Percentiles rank a stretch among this genome's conserved stretches.
These are phyloP conservation scores for Beauveria sp. DNA, from an alignment of 2,329 filamentous ascomycete species.

Conservation along the genomic window DNA sequence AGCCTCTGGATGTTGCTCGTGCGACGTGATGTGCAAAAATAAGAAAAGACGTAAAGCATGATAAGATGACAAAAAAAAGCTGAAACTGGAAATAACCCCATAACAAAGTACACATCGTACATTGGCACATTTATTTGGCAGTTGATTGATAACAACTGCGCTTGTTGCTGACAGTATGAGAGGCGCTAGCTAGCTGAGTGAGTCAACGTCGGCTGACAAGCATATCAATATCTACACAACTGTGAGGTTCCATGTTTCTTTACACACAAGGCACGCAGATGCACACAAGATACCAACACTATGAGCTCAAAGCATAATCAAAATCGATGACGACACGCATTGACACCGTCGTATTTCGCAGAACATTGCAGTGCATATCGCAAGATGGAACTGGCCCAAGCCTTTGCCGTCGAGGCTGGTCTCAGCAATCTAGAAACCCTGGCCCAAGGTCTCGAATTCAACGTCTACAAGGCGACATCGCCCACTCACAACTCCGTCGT, in stretches of 20 bases:
- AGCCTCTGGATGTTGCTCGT: conserved; percentile 28
- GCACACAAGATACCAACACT: neutral
- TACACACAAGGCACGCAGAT: neutral
- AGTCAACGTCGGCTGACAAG: neutral
- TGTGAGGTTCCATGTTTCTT: too few species aligned
- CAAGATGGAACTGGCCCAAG: conserved; percentile 8
- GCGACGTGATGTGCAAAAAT: conserved; percentile 12
- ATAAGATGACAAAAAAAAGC: neutral
- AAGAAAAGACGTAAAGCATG: neutral
- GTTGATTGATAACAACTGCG: neutral
- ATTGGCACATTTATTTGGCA: neutral
- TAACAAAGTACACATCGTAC: neutral
- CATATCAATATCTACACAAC: neutral
- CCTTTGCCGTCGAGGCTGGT: conserved; percentile 8
- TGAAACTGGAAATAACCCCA: neutral
- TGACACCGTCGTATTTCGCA: neutral
- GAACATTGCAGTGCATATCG: neutral
- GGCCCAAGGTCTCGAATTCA: conserved; percentile 14
- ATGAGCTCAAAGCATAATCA: too few species aligned
- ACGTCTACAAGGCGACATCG: conserved; percentile 12
- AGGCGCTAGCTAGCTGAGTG: conserved; percentile 3
- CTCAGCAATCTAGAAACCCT: conserved; percentile 10
- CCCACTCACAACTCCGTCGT: conserved; percentile 8
- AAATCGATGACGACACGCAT: neutral
- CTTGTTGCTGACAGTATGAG: neutral